Conservation (phyloP, 2,329 filamentous ascomycete species). For the Penicillium sp. region DNA sequence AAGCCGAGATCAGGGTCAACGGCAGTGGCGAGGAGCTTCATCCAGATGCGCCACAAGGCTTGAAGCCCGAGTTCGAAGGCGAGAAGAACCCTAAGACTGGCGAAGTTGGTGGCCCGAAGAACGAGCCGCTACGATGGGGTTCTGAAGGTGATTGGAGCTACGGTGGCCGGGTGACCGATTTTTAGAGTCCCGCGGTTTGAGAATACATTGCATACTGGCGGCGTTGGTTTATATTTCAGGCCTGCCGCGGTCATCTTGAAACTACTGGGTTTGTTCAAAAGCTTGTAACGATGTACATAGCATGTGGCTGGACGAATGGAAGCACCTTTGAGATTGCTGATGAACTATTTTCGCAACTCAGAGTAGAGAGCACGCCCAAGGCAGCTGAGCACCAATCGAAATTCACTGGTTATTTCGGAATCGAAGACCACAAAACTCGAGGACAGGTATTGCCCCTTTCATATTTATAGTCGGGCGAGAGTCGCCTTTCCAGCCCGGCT, state of each 20-base stretch:
- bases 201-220: conserved; percentile 19
- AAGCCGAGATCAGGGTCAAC: conserved; percentile 50
- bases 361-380: neutral
- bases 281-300: neutral
- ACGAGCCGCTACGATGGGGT: conserved; percentile 90
- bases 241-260: neutral
- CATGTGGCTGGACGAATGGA: neutral
- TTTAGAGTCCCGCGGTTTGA: conserved; percentile 45
- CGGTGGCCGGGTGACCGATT: conserved; percentile 93
- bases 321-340: neutral
- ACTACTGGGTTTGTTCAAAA: neutral
- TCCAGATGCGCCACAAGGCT: conserved; percentile 70
- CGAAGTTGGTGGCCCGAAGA: conserved; percentile 95
- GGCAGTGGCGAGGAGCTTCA: conserved; percentile 65
- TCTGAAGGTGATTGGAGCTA: conserved; percentile 79
- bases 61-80: conserved; percentile 87
- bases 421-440: neutral
- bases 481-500: conserved; percentile 56
- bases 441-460: conserved; percentile 4
- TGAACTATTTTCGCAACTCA: neutral
- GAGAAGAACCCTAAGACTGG: conserved; percentile 91
- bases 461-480: conserved; percentile 37
- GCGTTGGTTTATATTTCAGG: conserved; percentile 20
- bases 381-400: too few relatives aligned
- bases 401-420: neutral